Percentiles rank a stretch among this genome's conserved stretches.
phyloP scores from a whole-genome alignment of 2,329 filamentous ascomycete genomes.

The Colletotrichum incanum region DNA sequence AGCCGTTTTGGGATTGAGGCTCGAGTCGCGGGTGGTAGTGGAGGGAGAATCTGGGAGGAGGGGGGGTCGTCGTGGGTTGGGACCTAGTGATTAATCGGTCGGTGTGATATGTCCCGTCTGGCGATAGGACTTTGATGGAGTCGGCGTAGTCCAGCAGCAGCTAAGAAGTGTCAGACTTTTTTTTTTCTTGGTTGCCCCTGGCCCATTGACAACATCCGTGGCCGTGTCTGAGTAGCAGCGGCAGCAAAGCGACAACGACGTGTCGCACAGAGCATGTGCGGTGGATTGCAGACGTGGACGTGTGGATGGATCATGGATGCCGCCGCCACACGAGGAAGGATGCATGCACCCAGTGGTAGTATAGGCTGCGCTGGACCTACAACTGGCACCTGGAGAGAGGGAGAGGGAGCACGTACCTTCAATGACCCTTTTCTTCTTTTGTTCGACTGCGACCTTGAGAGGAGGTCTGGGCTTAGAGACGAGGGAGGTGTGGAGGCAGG shows the following conservation, averaged over 20 bases:
- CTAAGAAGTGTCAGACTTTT: constrained; percentile 19
- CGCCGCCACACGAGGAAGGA: neutral
- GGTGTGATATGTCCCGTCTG: neutral
- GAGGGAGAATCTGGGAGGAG: neutral
- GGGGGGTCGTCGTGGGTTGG: neutral
- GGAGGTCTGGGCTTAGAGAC: neutral
- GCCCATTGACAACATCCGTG: constrained; percentile 9
- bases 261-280: constrained; percentile 10
- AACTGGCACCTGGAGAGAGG: neutral
- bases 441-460: neutral
- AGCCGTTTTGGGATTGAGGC: constrained; percentile 1
- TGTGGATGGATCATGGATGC: constrained; percentile 1
- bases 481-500: neutral
- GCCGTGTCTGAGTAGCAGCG: neutral
- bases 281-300: neutral
- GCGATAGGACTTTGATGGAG: neutral
- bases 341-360: too few species aligned
- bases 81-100: neutral
- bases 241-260: neutral
- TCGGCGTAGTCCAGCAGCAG: neutral
- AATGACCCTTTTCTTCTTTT: neutral
- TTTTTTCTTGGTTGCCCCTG: neutral
- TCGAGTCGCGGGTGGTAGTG: neutral
- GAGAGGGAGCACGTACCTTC: neutral
- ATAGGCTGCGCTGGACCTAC: neutral